A percentile compares a stretch with the other conserved stretches of the same genome.
phyloP scores from a whole-genome alignment of 495 filamentous ascomycete genomes.

The Aspergillus baeticus region DNA sequence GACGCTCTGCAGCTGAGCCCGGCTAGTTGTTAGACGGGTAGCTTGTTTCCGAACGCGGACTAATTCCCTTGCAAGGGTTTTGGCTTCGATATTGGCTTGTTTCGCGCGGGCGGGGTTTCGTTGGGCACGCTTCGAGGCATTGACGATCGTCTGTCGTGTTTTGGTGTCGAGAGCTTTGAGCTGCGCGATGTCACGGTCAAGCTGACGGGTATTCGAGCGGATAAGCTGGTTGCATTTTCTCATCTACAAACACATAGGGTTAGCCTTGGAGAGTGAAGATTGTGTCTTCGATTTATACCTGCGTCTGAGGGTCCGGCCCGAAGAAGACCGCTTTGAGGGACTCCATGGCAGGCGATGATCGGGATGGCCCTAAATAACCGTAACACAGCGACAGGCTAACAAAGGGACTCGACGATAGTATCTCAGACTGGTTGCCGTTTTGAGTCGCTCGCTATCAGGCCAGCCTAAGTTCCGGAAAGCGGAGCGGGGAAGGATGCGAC shows the following conservation, averaged over 20 bases:
- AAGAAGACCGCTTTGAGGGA: conserved; percentile 82
- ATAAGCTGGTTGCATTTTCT: conserved; percentile 95
- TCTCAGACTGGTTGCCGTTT: no score
- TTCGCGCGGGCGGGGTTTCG: conserved; percentile 70
- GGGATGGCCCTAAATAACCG: no score
- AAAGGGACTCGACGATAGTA: no score
- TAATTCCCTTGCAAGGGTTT: conserved; percentile 84
- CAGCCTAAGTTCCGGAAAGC: not conserved
- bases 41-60: conserved; percentile 76
- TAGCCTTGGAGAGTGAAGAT: conserved; percentile 2
- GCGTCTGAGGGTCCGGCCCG: conserved; percentile 87
- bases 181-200: conserved; percentile 85
- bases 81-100: conserved; percentile 74
- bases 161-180: conserved; percentile 76
- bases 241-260: conserved; percentile 54
- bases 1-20: conserved; percentile 90
- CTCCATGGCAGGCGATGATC: conserved; percentile 63
- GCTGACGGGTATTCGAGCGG: conserved; percentile 85
- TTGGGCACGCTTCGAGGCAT: conserved; percentile 74
- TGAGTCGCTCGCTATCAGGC: not conserved
- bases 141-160: conserved; percentile 80
- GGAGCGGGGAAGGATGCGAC: conserved; percentile 4
- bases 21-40: conserved; percentile 72
- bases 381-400: no score
- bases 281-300: conserved; percentile 53